Evolutionary conservation across 2,329 filamentous ascomycete genomes (phyloP), one percentile per base, ranked within the genome.

Genomic region (Byssoonygena ceratinophila): DNA sequence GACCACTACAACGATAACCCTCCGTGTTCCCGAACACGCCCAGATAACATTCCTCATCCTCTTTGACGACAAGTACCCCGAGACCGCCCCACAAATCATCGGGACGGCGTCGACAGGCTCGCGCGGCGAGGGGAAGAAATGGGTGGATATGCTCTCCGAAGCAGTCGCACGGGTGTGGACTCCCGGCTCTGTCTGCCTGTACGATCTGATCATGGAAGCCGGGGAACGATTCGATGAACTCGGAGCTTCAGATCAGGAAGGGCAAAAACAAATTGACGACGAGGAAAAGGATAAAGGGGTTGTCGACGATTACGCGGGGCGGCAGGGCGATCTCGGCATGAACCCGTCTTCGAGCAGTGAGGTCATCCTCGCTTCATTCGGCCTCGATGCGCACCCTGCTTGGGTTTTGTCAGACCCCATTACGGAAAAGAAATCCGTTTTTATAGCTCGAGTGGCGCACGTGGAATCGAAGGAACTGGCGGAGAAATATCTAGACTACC

Each of bases 391-490:
- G 23, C 73, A 77, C 22, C 80, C 80, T 2, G 68, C 72, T 0
- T 98, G 92, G 92, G 75, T 76, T 0, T 59, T 90, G 0, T 94
- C 88, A 0, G 81, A 85, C 3, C 76, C 82, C 0, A 70, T 92
- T 5, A 77, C 81, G 0, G 90, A 95, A 68, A 84, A 87, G 65
- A 94, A 88, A 64, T 96, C 89, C 0, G 82, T 87, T 1, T 98
- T 98, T 65, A 62, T 97, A 41, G 92, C 86, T 1, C 83, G 89
- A 32, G 83, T 80, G 32, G 85, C 85, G 0, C 70, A 69, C 1
- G 87, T 94, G 1, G 72, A 76, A 0, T 86, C 83, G 3, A 79
- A 86, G 0, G 72, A 76, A 0, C 79, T 92, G 67, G 91, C 90
- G 1, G 79, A 81, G 54, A 68, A 72, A 1, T 90, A 80, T 62